These are phyloP conservation scores for Trichosporon inkin DNA, from an alignment of 1,284 basidiomycete species.

Conservation along the genomic window DNA sequence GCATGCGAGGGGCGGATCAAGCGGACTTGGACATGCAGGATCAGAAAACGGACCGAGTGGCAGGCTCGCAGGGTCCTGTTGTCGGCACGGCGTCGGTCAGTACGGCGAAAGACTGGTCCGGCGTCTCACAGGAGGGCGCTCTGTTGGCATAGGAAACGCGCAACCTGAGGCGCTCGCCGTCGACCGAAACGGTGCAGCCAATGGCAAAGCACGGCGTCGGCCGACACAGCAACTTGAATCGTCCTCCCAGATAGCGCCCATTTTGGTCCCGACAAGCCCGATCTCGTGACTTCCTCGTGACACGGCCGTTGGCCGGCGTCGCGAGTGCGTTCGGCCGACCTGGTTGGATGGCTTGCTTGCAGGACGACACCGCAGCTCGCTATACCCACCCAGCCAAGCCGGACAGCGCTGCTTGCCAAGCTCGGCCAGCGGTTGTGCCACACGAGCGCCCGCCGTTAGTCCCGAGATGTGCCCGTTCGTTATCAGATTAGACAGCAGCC, in stretches of 20 bases:
- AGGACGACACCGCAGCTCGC: not conserved
- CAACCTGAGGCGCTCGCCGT: too few species aligned
- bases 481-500: slow-evolving; percentile 23
- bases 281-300: not conserved
- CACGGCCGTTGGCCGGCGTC: not conserved
- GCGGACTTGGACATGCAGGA: too few species aligned
- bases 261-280: not conserved
- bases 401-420: not conserved
- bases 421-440: not conserved
- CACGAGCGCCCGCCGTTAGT: not conserved
- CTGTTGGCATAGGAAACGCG: too few species aligned
- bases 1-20: too few species aligned
- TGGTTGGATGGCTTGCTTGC: not conserved
- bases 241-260: not conserved
- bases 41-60: too few species aligned
- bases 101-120: too few species aligned
- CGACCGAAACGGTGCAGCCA: not conserved
- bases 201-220: not conserved
- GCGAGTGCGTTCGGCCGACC: not conserved
- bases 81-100: too few species aligned
- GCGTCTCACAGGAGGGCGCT: too few species aligned
- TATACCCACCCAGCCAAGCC: not conserved
- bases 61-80: too few species aligned
- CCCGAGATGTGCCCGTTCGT: slow-evolving; percentile 5
- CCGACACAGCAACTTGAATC: not conserved